Conservation (phyloP, 768 basidiomycete species). For the Tephrocybe sp. region DNA sequence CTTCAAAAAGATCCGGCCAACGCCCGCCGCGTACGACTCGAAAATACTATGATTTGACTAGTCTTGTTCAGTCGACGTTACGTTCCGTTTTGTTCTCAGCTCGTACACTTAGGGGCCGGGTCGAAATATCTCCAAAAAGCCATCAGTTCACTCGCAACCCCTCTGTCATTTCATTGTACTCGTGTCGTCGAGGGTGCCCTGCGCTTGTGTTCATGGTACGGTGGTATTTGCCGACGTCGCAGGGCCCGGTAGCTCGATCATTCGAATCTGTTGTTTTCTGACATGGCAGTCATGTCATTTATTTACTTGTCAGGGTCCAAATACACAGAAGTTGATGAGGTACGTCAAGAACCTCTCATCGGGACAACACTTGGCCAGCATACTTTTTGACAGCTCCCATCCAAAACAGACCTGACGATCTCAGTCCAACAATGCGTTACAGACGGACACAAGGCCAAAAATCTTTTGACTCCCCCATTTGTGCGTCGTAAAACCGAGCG, state of each 20-base stretch:
- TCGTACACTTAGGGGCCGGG: too few species aligned
- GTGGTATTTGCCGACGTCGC: not conserved
- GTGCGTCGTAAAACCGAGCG: constrained; percentile 5
- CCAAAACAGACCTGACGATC: constrained; percentile 10
- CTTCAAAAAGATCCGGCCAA: constrained; percentile 5
- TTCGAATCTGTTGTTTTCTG: constrained; percentile 12
- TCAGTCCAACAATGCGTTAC: constrained; percentile 14
- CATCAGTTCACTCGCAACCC: too few species aligned
- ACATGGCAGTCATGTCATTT: constrained; percentile 5
- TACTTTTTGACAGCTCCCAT: constrained; percentile 17
- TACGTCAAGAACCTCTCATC: constrained; percentile 13
- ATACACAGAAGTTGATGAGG: constrained; percentile 12
- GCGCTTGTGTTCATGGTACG: not conserved
- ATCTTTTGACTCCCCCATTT: constrained; percentile 20
- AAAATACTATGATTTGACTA: not conserved
- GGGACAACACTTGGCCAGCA: constrained; percentile 1
- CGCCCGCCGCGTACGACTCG: not conserved
- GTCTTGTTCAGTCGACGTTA: not conserved
- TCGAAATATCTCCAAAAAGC: not conserved
- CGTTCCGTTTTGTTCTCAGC: not conserved
- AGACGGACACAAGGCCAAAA: constrained; percentile 10
- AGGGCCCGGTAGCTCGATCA: constrained; percentile 6
- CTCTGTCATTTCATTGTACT: too few species aligned
- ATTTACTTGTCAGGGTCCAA: constrained; percentile 8
- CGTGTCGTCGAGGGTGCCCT: not conserved